Base-by-base conservation (phyloP, 2,329 filamentous ascomycete species). In the Botrytis fabae region DNA sequence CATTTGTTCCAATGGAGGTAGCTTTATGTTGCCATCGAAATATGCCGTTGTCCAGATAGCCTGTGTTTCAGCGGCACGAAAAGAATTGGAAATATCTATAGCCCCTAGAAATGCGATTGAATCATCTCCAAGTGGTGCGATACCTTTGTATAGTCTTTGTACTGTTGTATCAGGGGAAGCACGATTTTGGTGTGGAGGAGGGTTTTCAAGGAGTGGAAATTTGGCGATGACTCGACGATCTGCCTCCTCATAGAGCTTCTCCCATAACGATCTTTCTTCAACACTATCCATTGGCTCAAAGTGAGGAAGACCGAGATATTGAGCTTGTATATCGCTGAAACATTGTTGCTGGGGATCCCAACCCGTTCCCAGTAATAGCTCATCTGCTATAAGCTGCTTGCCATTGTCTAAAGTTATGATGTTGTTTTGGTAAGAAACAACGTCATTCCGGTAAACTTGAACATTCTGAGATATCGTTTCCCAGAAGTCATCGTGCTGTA, bases 401-500 rank as follows among this genome's bases (percentile, higher is more conserved):
- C 25, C 64, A 28, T 40, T 38, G 6, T 66, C 64, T 40, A 66
- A 54, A 28, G 46, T 66, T 44, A 66, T 28, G 46, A 32, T 32
- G n/a, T 9, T 44, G 46, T 66, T 35, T 22, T 35, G 54, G 35
- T 66, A 66, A 69, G 60, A 68, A 42, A 75, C 71, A 61, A 80
- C 73, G 54, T 76, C 73, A 8, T 59, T 62, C 20, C 68, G 59
- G 32, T 70, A 44, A 6, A 70, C 46, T 38, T 46, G 68, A 59
- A 61, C 54, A 57, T 78, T 76, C 20, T 78, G 74, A n/a, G 78
- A 76, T 44, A 80, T 75, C 10, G 75, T 75, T 57, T 78, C 72
- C 70, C 75, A 79, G 73, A 80, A 79, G 69, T 79, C 78, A 32
- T 75, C 72, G 59, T 79, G 78, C 68, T 80, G 76, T 28, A 77